Percentiles rank a stretch among this genome's conserved stretches.
phyloP scores from a whole-genome alignment of 768 basidiomycete genomes.

The Megacollybia marginata region DNA sequence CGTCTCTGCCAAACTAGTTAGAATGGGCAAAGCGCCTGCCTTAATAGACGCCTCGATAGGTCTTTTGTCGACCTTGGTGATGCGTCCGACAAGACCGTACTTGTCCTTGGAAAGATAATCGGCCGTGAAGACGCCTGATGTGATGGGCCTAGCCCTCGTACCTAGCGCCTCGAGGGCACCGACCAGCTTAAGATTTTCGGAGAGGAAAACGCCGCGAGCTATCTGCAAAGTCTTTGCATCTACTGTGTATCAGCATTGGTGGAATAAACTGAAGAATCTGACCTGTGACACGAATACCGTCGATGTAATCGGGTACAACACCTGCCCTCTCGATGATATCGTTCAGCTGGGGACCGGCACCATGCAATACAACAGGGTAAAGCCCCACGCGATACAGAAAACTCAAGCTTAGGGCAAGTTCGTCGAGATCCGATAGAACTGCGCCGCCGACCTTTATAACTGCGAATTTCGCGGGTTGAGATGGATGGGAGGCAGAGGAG shows the following conservation, averaged over 20 bases:
- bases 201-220: conserved; percentile 93
- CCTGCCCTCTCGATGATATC: conserved; percentile 90
- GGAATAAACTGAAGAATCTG: conserved; percentile 16
- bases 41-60: conserved; percentile 96
- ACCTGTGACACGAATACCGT: conserved; percentile 97
- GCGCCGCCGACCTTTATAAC: conserved; percentile 99
- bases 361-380: conserved; percentile 97
- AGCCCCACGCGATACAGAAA: conserved; percentile 96
- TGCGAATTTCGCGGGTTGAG: conserved; percentile 90
- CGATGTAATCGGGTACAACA: conserved; percentile 92
- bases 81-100: conserved; percentile 93
- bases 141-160: conserved; percentile 95
- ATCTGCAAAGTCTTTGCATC: conserved; percentile 93
- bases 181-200: conserved; percentile 95
- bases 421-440: conserved; percentile 86
- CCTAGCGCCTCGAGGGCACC: conserved; percentile 89
- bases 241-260: conserved; percentile 16
- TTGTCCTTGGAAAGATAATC: conserved; percentile 93
- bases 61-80: conserved; percentile 90
- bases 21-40: conserved; percentile 91
- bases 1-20: conserved; percentile 91
- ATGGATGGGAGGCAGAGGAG: conserved; percentile 84
- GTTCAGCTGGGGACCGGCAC: conserved; percentile 93
- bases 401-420: conserved; percentile 90
- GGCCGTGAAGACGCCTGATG: conserved; percentile 95